Percentiles rank a stretch among this genome's conserved stretches.
Evolutionary conservation across 202 grass and related monocot species (phyloP).

Genomic region (Bolboschoenoplectus hybrid): DNA sequence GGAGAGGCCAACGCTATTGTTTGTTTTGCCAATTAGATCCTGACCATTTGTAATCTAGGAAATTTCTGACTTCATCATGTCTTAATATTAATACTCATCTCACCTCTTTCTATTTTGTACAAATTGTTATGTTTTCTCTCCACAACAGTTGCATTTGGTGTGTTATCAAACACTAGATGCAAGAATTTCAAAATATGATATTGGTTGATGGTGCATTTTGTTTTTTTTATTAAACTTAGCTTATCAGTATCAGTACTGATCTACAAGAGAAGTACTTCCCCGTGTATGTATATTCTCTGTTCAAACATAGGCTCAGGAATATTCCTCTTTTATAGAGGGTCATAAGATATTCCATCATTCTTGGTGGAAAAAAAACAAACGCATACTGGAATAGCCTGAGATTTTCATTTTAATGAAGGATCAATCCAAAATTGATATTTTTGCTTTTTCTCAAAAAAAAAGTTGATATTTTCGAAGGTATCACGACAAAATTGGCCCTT

Average conservation of each 20-base stretch:
- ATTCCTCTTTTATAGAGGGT: neutral
- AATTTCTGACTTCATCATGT: slow-evolving; percentile 8
- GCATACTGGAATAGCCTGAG: neutral
- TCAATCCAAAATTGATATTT: too few species aligned
- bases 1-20: slow-evolving; percentile 11
- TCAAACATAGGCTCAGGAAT: neutral
- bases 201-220: neutral
- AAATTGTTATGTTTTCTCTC: neutral
- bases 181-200: neutral
- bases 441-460: too few species aligned
- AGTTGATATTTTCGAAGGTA: too few species aligned
- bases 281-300: neutral
- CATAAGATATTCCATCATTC: neutral
- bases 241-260: neutral
- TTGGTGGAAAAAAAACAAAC: neutral
- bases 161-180: neutral
- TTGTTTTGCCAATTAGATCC: neutral
- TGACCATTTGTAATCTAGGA: slow-evolving; percentile 9
- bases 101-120: neutral
- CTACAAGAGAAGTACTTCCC: neutral
- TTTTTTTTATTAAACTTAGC: neutral
- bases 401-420: neutral
- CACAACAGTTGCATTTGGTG: neutral
- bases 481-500: too few species aligned
- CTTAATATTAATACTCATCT: neutral